Conservation (phyloP, 2,329 filamentous ascomycete species). For the Alternaria triticina region DNA sequence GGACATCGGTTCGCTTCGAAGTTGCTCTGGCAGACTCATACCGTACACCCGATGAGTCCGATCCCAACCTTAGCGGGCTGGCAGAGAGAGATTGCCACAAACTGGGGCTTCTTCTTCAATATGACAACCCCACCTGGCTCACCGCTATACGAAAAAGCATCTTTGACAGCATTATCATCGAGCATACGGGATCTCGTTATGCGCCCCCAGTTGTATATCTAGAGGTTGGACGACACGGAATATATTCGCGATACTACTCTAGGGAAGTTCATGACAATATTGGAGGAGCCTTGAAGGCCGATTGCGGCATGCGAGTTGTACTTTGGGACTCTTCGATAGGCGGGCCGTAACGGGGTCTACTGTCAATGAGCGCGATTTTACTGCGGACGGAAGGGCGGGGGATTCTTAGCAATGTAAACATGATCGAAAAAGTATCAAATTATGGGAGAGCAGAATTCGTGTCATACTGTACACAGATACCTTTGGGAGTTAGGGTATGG, state of each 20-base stretch:
- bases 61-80: background rate
- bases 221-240: background rate
- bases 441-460: background rate
- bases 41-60: background rate
- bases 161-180: background rate
- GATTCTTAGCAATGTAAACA: background rate
- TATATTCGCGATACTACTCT: too few species aligned
- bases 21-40: background rate
- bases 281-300: background rate
- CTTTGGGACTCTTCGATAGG: background rate
- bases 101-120: background rate
- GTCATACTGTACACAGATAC: background rate
- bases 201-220: background rate
- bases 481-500: background rate
- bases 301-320: background rate
- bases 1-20: background rate
- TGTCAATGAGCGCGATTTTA: background rate
- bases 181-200: rapidly evolving
- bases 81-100: background rate
- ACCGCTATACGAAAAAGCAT: background rate
- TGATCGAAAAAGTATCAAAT: background rate
- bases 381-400: background rate
- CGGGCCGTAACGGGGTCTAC: background rate
- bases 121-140: background rate
- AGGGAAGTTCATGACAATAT: too few species aligned